Base-by-base conservation (phyloP, 371 early-diverging fungal genomes). In the Nematocida ausubeli region DNA sequence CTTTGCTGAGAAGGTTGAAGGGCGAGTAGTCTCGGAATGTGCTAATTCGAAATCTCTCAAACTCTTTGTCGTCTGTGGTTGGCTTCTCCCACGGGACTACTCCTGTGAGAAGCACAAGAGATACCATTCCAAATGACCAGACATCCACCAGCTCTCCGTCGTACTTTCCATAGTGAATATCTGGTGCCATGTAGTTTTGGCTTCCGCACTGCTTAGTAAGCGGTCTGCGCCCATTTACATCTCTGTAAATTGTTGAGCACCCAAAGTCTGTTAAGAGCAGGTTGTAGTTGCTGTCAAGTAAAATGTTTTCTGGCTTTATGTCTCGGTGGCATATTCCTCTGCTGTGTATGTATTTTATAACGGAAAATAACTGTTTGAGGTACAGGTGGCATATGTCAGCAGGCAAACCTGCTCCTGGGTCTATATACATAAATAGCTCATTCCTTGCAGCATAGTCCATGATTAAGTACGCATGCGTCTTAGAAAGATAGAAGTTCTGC, bases 311-410 rank as follows among this genome's bases (percentile, higher is more conserved):
- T 52, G 90, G 90, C 69, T 91, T 86, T n/a, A 86, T 82, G 54
- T 86, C 86, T 62, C 92, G 86, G 70, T 86, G 90, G 19, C 87
- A 69, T 12, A 90, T 84, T 37, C 89, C 89, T 32, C 78, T 69
- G 19, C 26, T 34, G 81, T 90, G 90, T 44, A 86, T 63, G 81
- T 84, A 83, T 37, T 56, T 54, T n/a, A 85, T 16, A 24, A 81
- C 93, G 44, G 93, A 87, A 87, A 95, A 89, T 57, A 96, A 87
- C 83, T 96, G 96, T 84, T 95, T 94, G 88, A 95, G 93, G 85
- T 93, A 95, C 26, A 95, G 87, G 89, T 90, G 90, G 0, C 89
- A 89, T 7, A 91, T 63, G 34, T 69, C 73, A 19, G 87, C 85
- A 28, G 82, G 63, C n/a, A 91, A 79, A 3, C 92, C 92, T 5